Evolutionary conservation across 1,139 yeast genomes (phyloP), one percentile per base, ranked within the genome.

Genomic region (Hemisphaericaspora subhashii): DNA sequence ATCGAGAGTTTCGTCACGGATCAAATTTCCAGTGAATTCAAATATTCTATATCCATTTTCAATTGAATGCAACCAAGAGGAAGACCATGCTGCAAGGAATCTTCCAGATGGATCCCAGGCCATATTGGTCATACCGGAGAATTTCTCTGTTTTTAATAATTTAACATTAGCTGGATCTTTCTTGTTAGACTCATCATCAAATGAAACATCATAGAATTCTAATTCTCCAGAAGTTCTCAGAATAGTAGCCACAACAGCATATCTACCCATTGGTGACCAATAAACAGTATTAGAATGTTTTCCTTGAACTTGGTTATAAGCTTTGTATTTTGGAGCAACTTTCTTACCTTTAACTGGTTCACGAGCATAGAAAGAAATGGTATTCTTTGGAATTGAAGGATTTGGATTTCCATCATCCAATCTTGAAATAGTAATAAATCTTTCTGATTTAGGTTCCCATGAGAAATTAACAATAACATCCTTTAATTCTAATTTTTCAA

Each of bases 31-130:
- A 38, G 87, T 82, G 62, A 87, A 77, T 62, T 88, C 95, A 68
- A 76, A 89, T 52, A 92, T 68, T 64, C 80, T 86, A 78, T 83
- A 94, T 42, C 98, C 98, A 56, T 89, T 88, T 58, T 88, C 96
- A 50, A 86, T 77, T 55, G 81, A 78, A 58, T 86, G 94, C 55
- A 86, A 78, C 90, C 95, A 85, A 35, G 79, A 64, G 13, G 96
- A 84, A 5, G 96, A 87, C 87, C 94, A 86, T 12, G 86, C 88
- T 37, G 94, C 83, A 42, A 90, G 71, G 60, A 73, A 89, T 65
- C 98, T 79, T 51, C 98, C 98, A 33, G 96, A 85, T 42, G 96
- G 94, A 62, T 94, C 98, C 98, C 98, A 94, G 41, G 83, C 73
- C 47, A 89, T 62, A 58, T 85, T 88, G 39, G 96, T 86, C 72